These are phyloP conservation scores for Globisporangium lucens DNA, from an alignment of 352 stramenopile species.

Conservation along the genomic window DNA sequence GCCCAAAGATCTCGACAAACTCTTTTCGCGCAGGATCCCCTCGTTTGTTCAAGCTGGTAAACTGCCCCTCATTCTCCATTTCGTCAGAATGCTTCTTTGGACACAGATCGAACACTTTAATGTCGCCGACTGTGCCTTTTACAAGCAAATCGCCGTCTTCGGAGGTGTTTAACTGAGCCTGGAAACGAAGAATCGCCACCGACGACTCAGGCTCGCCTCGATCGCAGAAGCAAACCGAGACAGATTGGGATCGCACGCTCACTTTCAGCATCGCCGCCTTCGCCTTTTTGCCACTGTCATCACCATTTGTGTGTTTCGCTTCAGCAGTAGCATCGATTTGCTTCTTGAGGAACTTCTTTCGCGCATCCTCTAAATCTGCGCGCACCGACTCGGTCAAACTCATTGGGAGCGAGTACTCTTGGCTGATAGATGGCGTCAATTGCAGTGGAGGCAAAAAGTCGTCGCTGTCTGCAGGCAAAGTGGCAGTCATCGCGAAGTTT, in stretches of 20 bases:
- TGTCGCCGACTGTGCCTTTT: slow-evolving; percentile 48
- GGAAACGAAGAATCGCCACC: slow-evolving; percentile 57
- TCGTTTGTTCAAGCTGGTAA: slow-evolving; percentile 4
- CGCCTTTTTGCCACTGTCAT: slow-evolving; percentile 3
- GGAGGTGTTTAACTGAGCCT: slow-evolving; percentile 31
- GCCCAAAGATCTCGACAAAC: slow-evolving; percentile 56
- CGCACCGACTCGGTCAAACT: slow-evolving; percentile 78
- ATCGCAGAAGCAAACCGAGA: slow-evolving; percentile 79
- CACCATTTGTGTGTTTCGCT: slow-evolving; percentile 5
- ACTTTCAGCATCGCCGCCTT: slow-evolving; percentile 35
- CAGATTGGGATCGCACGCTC: slow-evolving; percentile 55
- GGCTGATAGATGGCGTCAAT: slow-evolving; percentile 50
- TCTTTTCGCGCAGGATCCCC: slow-evolving; percentile 14
- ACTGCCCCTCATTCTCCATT: slow-evolving; percentile 10
- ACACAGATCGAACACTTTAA: slow-evolving; percentile 72
- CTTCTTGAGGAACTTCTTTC: slow-evolving; percentile 52
- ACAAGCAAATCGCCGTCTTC: slow-evolving; percentile 32
- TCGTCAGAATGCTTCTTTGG: slow-evolving; percentile 26
- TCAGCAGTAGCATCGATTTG: slow-evolving; percentile 6
- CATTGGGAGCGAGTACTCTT: slow-evolving; percentile 72
- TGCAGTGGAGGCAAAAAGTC: slow-evolving; percentile 51
- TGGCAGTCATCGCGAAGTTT: slow-evolving; percentile 10
- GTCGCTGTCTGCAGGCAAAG: slow-evolving; percentile 22
- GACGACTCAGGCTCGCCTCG: slow-evolving; percentile 62
- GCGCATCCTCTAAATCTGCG: slow-evolving; percentile 76